A percentile compares a stretch with the other conserved stretches of the same genome.
These are phyloP conservation scores for Phlegmacium glaucopus DNA, from an alignment of 768 basidiomycete genomes.

Conservation along the genomic window DNA sequence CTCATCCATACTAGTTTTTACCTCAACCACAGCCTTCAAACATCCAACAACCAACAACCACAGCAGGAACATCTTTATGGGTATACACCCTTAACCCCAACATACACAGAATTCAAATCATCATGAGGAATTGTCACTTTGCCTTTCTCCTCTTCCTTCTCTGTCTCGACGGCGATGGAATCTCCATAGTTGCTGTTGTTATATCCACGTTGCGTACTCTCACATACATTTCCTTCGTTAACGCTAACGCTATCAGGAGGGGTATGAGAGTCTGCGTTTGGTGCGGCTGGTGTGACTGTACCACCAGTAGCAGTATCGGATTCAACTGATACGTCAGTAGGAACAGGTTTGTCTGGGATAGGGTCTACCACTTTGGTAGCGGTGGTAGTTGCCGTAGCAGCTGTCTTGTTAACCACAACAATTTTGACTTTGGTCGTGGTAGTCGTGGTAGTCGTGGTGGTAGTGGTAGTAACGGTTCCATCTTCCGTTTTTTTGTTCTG, in stretches of 20 bases:
- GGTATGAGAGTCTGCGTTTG: neutral
- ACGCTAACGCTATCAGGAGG: neutral
- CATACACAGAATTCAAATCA: conserved; percentile 32
- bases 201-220: neutral
- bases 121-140: neutral
- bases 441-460: no score
- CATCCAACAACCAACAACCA: conserved; percentile 29
- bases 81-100: conserved; percentile 40
- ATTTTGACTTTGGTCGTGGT: conserved; percentile 25
- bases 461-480: conserved; percentile 25
- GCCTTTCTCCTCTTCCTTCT: conserved; percentile 4
- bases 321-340: neutral
- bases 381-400: neutral
- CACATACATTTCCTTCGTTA: neutral
- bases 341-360: neutral
- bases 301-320: conserved; percentile 6
- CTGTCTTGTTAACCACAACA: conserved; percentile 16
- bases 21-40: no score
- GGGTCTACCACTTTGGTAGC: no score
- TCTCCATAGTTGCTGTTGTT: neutral
- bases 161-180: neutral
- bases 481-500: no score
- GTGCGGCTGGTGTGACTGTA: conserved; percentile 11
- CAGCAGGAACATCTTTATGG: conserved; percentile 39
- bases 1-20: no score